A percentile compares a stretch with the other conserved stretches of the same genome.
These are phyloP conservation scores for Dentipellis sp. DNA, from an alignment of 768 basidiomycete genomes.

Conservation along the genomic window DNA sequence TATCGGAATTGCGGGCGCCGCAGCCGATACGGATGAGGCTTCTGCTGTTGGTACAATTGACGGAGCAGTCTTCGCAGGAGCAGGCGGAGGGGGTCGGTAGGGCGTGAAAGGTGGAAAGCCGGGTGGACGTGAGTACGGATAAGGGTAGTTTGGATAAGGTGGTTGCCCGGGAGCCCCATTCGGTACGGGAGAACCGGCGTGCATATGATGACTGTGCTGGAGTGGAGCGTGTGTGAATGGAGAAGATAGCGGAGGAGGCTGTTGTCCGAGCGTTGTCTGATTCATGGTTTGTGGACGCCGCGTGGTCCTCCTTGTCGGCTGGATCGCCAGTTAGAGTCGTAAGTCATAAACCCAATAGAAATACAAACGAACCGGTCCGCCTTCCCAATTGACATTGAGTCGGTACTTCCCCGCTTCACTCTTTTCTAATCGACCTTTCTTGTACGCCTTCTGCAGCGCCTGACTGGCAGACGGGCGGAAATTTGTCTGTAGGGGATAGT, in stretches of 20 bases:
- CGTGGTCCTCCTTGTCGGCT: constrained; percentile 74
- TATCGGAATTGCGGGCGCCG: not conserved
- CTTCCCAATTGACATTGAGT: constrained; percentile 71
- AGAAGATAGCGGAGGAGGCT: constrained; percentile 24
- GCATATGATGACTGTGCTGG: constrained; percentile 17
- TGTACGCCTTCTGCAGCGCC: constrained; percentile 80
- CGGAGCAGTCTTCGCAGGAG: not conserved
- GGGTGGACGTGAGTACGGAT: constrained; percentile 27
- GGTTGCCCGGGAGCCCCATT: constrained; percentile 13
- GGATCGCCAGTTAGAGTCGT: constrained; percentile 2
- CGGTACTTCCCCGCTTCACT: constrained; percentile 64
- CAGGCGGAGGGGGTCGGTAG: constrained; percentile 10
- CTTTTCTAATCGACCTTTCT: constrained; percentile 75
- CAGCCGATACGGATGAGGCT: not conserved
- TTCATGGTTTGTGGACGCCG: constrained; percentile 61
- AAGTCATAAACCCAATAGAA: not conserved
- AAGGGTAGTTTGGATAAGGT: constrained; percentile 31
- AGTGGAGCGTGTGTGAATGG: constrained; percentile 56
- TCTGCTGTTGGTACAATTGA: not conserved
- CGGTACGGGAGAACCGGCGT: constrained; percentile 6
- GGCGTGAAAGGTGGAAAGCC: constrained; percentile 21
- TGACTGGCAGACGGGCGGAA: constrained; percentile 86
- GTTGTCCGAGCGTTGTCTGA: constrained; percentile 20
- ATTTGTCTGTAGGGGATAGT: constrained; percentile 80
- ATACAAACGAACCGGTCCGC: constrained; percentile 53